Evolutionary conservation across 768 basidiomycete genomes (phyloP).

Genomic region (Mycena epipterygia): DNA sequence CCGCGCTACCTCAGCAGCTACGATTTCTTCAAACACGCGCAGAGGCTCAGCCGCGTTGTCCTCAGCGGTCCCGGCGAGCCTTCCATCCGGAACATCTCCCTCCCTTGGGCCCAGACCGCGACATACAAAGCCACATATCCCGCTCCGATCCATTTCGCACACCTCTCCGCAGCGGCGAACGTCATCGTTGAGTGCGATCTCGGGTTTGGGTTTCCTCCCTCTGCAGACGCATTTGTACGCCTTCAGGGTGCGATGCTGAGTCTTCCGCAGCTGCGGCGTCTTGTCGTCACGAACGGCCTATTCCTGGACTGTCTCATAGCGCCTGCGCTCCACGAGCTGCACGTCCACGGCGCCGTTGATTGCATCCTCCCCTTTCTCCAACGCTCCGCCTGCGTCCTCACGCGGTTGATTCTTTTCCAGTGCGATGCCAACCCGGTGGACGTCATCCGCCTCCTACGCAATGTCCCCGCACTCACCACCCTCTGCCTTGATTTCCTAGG

Average conservation of each 20-base stretch:
- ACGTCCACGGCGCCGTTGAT: background rate
- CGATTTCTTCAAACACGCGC: background rate
- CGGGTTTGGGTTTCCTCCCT: background rate
- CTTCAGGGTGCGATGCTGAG: background rate
- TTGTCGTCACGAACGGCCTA: background rate
- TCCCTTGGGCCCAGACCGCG: slow-evolving; percentile 7
- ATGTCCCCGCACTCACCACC: background rate
- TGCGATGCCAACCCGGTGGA: background rate
- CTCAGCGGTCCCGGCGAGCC: background rate
- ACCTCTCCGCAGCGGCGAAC: background rate
- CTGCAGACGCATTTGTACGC: no score
- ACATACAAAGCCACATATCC: background rate
- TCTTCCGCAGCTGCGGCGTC: background rate
- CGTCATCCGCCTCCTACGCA: background rate
- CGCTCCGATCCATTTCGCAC: background rate
- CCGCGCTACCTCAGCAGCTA: background rate
- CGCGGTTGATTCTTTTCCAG: background rate
- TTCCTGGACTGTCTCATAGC: background rate
- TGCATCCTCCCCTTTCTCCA: background rate
- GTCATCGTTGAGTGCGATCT: slow-evolving; percentile 15
- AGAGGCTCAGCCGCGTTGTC: background rate
- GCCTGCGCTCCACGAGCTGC: background rate
- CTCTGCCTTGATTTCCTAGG: background rate
- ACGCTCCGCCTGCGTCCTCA: background rate
- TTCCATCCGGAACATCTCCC: background rate